phyloP scores from a whole-genome alignment of 805 yeast species.

The Blastobotrys americana region DNA sequence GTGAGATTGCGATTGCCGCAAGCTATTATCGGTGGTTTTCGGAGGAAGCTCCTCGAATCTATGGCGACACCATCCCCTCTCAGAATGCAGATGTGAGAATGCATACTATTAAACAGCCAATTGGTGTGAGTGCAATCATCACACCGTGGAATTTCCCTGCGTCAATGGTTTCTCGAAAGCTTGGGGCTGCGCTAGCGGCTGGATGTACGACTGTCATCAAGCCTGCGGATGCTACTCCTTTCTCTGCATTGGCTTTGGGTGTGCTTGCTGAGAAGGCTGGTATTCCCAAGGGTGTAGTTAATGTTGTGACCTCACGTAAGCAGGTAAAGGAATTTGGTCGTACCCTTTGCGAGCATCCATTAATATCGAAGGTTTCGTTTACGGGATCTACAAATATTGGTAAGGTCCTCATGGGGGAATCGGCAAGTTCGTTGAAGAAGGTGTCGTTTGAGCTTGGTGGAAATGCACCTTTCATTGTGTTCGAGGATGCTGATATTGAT shows the following conservation, averaged over 20 bases:
- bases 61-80: conserved; percentile 62
- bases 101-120: conserved; percentile 60
- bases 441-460: conserved; percentile 74
- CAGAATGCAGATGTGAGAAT: conserved; percentile 42
- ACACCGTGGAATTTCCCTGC: conserved; percentile 85
- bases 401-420: conserved; percentile 56
- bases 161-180: conserved; percentile 68
- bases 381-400: conserved; percentile 78
- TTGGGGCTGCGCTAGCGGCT: conserved; percentile 72
- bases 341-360: conserved; percentile 48
- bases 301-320: conserved; percentile 44
- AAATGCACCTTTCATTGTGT: conserved; percentile 72
- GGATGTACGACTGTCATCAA: conserved; percentile 74
- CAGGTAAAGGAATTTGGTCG: conserved; percentile 41
- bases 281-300: conserved; percentile 62
- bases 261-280: conserved; percentile 59
- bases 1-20: conserved; percentile 61
- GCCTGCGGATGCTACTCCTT: conserved; percentile 73
- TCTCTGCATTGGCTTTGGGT: conserved; percentile 63
- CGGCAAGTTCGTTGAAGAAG: conserved; percentile 58
- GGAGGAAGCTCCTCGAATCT: conserved; percentile 60
- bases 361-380: conserved; percentile 60
- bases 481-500: conserved; percentile 66
- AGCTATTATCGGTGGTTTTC: conserved; percentile 87
- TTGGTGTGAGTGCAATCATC: conserved; percentile 71